Evolutionary conservation across 805 yeast genomes (phyloP).

Genomic region (Lachancea sp.): DNA sequence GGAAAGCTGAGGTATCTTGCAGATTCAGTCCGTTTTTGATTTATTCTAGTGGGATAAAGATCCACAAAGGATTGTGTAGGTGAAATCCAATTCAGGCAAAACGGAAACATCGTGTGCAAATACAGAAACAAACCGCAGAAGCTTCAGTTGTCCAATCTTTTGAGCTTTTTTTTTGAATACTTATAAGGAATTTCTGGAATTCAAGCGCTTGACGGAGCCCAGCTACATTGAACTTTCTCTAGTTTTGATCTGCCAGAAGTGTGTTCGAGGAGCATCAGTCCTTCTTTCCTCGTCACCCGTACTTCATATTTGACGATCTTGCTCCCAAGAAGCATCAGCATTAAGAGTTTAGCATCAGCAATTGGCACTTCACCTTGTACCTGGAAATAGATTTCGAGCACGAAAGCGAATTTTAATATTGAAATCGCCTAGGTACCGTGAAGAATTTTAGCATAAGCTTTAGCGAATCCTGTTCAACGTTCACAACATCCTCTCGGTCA

Average conservation of each 20-base stretch:
- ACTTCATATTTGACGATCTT: neutral
- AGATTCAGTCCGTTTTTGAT: neutral
- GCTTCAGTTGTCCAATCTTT: neutral
- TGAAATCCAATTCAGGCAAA: conserved; percentile 10
- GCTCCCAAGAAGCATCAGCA: neutral
- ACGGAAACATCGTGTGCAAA: conserved; percentile 8
- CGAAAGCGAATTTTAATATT: too few species aligned
- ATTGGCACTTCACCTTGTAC: neutral
- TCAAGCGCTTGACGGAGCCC: neutral
- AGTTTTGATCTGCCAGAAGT: too few species aligned
- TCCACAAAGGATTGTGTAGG: conserved; percentile 5
- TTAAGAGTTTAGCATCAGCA: neutral
- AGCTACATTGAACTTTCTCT: too few species aligned
- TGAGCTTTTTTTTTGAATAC: conserved; percentile 2
- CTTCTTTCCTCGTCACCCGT: neutral
- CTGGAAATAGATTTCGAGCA: too few species aligned
- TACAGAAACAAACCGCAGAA: neutral
- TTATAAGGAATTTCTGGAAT: conserved; percentile 4
- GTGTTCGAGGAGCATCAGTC: neutral
- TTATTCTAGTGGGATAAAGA: conserved; percentile 1
- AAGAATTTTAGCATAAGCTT: too few species aligned
- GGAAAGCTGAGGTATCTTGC: neutral
- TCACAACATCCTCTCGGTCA: neutral
- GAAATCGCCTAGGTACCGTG: too few species aligned
- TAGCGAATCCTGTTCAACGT: neutral